These are phyloP conservation scores for Chlamydomonas incerta DNA, from an alignment of 139 green algal species.

Conservation along the genomic window DNA sequence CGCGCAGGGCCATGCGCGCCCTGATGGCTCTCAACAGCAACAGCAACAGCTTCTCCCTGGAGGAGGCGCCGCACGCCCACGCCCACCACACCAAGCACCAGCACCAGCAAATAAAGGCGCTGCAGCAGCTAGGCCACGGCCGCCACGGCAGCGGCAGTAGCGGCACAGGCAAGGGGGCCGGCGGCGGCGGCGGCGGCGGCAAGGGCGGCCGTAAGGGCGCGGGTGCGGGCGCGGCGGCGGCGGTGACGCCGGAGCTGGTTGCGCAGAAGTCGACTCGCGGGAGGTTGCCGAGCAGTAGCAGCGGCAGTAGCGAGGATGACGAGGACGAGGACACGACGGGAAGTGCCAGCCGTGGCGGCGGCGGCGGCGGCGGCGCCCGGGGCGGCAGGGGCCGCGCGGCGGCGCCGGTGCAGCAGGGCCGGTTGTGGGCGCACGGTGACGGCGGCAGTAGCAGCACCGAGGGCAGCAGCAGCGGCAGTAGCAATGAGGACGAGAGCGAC, in stretches of 20 bases:
- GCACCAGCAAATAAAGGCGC: background rate
- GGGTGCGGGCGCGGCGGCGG: no score
- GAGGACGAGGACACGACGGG: background rate
- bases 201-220: no score
- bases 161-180: background rate
- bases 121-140: background rate
- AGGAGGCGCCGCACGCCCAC: background rate
- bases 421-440: constrained; percentile 5
- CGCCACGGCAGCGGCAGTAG: background rate
- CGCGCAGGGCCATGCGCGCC: constrained; percentile 33
- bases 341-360: background rate
- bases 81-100: background rate
- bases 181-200: background rate
- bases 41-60: background rate
- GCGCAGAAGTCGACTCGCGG: no score
- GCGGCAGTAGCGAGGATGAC: no score
- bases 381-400: background rate
- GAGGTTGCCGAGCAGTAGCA: no score
- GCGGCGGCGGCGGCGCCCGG: background rate
- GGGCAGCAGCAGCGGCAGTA: background rate
- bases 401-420: background rate
- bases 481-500: background rate
- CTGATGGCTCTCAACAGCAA: background rate
- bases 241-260: no score
- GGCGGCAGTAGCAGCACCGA: background rate